A percentile compares a stretch with the other conserved stretches of the same genome.
Evolutionary conservation across 768 basidiomycete species (phyloP).

Genomic region (Neoboletus subvelutipes): DNA sequence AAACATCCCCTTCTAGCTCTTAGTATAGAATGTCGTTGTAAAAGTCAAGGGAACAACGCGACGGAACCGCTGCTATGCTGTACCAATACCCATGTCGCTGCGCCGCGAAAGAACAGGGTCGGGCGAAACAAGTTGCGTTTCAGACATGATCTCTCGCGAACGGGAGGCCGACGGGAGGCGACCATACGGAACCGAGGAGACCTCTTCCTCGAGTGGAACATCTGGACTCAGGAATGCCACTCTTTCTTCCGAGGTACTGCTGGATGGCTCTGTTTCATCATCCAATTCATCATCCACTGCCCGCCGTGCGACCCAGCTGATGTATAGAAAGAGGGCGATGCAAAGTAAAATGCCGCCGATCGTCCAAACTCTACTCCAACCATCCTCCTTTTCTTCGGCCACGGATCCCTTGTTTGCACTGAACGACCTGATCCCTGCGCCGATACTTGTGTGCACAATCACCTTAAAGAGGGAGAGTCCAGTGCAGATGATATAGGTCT

Average conservation of each 20-base stretch:
- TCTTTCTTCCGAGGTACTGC: slow-evolving; percentile 45
- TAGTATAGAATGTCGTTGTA: background rate
- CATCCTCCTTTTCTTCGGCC: slow-evolving; percentile 39
- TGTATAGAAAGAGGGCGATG: slow-evolving; percentile 73
- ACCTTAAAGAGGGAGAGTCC: slow-evolving; percentile 86
- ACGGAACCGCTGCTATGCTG: slow-evolving; percentile 8
- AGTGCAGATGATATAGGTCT: slow-evolving; percentile 78
- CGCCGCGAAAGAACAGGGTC: slow-evolving; percentile 17
- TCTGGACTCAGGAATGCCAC: slow-evolving; percentile 50
- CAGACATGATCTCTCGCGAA: slow-evolving; percentile 41
- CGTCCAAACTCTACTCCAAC: slow-evolving; percentile 61
- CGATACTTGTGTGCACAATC: slow-evolving; percentile 87
- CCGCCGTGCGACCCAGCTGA: slow-evolving; percentile 75
- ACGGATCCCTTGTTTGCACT: slow-evolving; percentile 43
- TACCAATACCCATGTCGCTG: slow-evolving; percentile 9
- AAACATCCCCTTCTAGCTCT: background rate
- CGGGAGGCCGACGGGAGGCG: slow-evolving; percentile 21
- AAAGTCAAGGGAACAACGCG: background rate
- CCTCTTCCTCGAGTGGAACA: slow-evolving; percentile 24
- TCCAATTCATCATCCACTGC: slow-evolving; percentile 57
- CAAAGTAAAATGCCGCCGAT: slow-evolving; percentile 68
- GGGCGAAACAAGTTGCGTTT: slow-evolving; percentile 40
- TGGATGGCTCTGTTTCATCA: slow-evolving; percentile 37
- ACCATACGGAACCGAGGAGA: slow-evolving; percentile 14
- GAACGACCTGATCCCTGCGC: slow-evolving; percentile 84